Conservation (phyloP, 768 basidiomycete genomes). For the Ramaria rubella region DNA sequence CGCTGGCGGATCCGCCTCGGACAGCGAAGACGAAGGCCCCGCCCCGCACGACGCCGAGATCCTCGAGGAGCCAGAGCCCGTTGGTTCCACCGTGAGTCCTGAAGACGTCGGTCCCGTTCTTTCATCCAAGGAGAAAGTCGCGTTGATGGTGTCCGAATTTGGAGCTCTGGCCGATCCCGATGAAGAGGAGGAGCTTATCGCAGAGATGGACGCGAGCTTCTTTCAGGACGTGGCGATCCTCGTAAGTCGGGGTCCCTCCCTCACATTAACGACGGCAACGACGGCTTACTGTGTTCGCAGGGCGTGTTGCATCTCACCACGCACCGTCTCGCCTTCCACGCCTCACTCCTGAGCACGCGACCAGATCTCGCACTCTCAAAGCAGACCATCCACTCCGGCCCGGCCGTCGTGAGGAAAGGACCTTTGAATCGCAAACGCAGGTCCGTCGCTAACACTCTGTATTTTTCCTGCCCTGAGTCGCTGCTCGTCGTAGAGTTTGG, state of each 20-base stretch:
- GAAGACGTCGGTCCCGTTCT: constrained; percentile 24
- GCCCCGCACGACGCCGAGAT: not conserved
- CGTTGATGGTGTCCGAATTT: constrained; percentile 50
- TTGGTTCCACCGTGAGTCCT: not conserved
- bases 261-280: constrained; percentile 6
- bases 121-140: constrained; percentile 42
- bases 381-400: constrained; percentile 42
- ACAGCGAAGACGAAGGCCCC: not conserved
- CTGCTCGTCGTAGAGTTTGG: constrained; percentile 42
- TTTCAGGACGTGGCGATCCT: constrained; percentile 45
- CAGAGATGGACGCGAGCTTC: constrained; percentile 47
- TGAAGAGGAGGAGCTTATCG: constrained; percentile 41
- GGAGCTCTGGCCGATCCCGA: constrained; percentile 41
- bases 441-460: not conserved
- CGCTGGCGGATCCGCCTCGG: not conserved
- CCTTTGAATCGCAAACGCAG: constrained; percentile 35
- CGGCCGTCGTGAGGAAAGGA: constrained; percentile 33
- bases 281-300: constrained; percentile 20
- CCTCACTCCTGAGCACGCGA: constrained; percentile 41
- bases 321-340: constrained; percentile 60
- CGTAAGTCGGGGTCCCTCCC: constrained; percentile 28
- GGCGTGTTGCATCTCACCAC: constrained; percentile 61
- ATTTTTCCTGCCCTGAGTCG: too few species aligned
- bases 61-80: not conserved
- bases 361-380: constrained; percentile 27